Conservation (phyloP, 371 early-diverging fungal genomes). For the Syncephalis plumigaleata region DNA sequence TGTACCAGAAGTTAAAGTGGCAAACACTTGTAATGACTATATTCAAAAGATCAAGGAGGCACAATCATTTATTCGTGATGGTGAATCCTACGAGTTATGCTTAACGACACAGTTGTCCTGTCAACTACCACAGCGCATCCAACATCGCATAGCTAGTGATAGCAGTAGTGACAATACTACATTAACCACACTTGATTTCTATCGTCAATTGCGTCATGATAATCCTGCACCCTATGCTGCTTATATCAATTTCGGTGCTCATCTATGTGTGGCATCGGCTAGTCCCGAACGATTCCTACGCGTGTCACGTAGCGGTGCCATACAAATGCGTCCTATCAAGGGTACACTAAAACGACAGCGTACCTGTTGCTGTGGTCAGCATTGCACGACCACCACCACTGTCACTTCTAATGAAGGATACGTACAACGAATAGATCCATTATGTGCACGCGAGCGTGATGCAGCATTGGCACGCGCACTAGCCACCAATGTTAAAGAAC, state of each 20-base stretch:
- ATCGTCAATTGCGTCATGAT: conserved; percentile 39
- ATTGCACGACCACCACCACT: not conserved
- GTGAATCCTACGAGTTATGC: conserved; percentile 90
- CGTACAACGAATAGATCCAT: too few species aligned
- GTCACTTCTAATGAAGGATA: too few species aligned
- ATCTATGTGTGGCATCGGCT: conserved; percentile 26
- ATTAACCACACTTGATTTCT: conserved; percentile 25
- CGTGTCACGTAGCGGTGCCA: conserved; percentile 24
- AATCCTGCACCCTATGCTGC: conserved; percentile 87
- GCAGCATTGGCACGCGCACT: not conserved
- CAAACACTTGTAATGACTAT: too few species aligned
- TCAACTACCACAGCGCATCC: conserved; percentile 10
- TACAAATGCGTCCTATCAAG: conserved; percentile 94
- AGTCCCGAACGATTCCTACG: conserved; percentile 81
- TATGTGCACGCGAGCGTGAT: conserved; percentile 21
- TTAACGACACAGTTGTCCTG: conserved; percentile 67
- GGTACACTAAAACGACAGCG: conserved; percentile 43
- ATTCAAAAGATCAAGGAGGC: too few species aligned
- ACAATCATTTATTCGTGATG: conserved; percentile 39
- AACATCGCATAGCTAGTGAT: not conserved
- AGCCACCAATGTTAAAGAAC: conserved; percentile 58
- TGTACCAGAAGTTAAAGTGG: too few species aligned
- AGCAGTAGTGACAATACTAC: not conserved
- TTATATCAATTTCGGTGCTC: conserved; percentile 23
- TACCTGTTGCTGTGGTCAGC: conserved; percentile 20